These are phyloP conservation scores for Spergularia azorica DNA, from an alignment of 179 eudicot species.

Conservation along the genomic window DNA sequence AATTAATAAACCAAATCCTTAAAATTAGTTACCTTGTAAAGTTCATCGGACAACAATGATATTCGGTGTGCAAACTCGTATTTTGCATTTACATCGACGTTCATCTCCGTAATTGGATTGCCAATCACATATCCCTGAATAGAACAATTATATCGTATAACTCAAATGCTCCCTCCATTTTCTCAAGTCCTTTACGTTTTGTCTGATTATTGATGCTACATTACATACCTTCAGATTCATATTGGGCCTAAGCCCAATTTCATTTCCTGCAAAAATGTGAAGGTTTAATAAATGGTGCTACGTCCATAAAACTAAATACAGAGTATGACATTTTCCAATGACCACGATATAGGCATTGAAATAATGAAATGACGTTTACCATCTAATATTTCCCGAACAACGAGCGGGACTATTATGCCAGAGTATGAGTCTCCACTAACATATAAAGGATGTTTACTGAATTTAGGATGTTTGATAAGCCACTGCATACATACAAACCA, in stretches of 20 bases:
- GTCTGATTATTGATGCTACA: background rate
- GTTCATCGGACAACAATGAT: slow-evolving; percentile 15
- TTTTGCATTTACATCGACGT: background rate
- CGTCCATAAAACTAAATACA: background rate
- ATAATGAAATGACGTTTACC: slow-evolving; percentile 4
- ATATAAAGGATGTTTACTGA: slow-evolving; percentile 16
- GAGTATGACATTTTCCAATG: no score
- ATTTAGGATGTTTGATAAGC: slow-evolving; percentile 24
- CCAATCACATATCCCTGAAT: slow-evolving; percentile 13
- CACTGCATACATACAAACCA: slow-evolving; percentile 21
- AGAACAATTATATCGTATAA: background rate
- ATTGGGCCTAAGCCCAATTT: background rate
- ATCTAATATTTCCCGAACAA: slow-evolving; percentile 23
- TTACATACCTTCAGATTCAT: slow-evolving; percentile 16
- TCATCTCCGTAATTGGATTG: background rate
- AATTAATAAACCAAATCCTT: no score
- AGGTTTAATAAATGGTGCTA: background rate
- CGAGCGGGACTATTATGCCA: slow-evolving; percentile 20
- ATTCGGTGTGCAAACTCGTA: background rate
- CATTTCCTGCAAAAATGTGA: slow-evolving; percentile 13
- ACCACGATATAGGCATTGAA: no score
- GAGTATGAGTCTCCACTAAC: slow-evolving; percentile 28
- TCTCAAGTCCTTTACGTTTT: no score
- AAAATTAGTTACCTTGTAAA: slow-evolving; percentile 12
- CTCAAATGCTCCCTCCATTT: background rate